These are phyloP conservation scores for Phlegmacium glaucopus DNA, from an alignment of 768 basidiomycete genomes.

Conservation along the genomic window DNA sequence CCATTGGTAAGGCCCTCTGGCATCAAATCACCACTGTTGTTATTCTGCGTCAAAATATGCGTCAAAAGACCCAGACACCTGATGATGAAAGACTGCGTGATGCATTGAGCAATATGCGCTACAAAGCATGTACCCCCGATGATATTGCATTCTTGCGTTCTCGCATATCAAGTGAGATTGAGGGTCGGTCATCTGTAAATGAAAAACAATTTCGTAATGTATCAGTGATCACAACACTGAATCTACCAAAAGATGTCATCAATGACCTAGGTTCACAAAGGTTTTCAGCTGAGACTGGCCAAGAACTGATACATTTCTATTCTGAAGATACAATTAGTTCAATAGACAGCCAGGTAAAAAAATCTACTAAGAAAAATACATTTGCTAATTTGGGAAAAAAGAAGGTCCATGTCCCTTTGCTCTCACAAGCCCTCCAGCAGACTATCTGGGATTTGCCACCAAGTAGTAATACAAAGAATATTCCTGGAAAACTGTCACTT, in stretches of 20 bases:
- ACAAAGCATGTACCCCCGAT: constrained; percentile 32
- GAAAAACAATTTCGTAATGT: constrained; percentile 25
- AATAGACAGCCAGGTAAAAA: too few relatives aligned
- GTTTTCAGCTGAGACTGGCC: constrained; percentile 31
- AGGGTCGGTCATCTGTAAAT: constrained; percentile 8
- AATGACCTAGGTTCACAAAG: constrained; percentile 26
- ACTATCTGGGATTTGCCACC: too few relatives aligned
- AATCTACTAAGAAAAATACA: too few relatives aligned
- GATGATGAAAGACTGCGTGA: constrained; percentile 23
- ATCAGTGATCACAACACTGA: constrained; percentile 35
- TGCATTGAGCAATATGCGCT: constrained; percentile 35
- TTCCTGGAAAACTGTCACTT: constrained; percentile 23
- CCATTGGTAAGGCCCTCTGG: constrained; percentile 30
- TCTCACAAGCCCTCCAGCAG: too few relatives aligned
- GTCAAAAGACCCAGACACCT: constrained; percentile 19
- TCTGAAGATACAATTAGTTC: constrained; percentile 18
- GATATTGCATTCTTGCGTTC: constrained; percentile 34
- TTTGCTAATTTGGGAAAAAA: too few relatives aligned
- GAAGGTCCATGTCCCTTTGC: too few relatives aligned
- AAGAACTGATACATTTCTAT: constrained; percentile 21
- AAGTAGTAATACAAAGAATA: too few relatives aligned
- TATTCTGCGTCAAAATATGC: constrained; percentile 33
- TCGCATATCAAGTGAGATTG: constrained; percentile 13
- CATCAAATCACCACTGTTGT: constrained; percentile 31
- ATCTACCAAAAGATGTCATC: constrained; percentile 33